A percentile compares a stretch with the other conserved stretches of the same genome.
Evolutionary conservation across 441 rosid genomes (phyloP).

Genomic region (Bocquillonia castaneifolia): DNA sequence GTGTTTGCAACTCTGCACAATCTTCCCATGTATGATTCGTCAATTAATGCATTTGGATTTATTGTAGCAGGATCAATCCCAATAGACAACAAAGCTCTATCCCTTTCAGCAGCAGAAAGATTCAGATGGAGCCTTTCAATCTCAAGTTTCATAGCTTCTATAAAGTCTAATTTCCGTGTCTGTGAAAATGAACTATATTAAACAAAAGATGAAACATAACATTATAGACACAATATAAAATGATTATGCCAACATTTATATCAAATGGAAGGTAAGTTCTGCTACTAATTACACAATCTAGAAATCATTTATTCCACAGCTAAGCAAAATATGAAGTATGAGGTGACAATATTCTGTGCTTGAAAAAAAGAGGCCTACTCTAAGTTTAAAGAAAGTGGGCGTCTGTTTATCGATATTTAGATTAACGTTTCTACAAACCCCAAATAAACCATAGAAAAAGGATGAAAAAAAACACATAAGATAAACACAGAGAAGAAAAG

Average conservation of each 20-base stretch:
- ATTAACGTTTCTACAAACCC: not conserved
- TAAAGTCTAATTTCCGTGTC: conserved; percentile 63
- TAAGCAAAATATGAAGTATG: not conserved
- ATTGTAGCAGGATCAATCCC: conserved; percentile 93
- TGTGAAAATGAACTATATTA: conserved; percentile 33
- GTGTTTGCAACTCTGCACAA: conserved; percentile 65
- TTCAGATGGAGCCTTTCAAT: conserved; percentile 77
- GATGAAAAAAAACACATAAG: not conserved
- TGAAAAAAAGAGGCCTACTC: no score
- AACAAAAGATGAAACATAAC: not conserved
- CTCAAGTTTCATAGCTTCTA: conserved; percentile 86
- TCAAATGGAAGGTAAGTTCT: conserved; percentile 1
- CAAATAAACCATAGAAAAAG: not conserved
- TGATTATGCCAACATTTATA: not conserved
- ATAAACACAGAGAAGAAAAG: not conserved
- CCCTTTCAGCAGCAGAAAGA: conserved; percentile 97
- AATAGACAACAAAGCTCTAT: conserved; percentile 78
- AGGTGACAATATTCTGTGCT: not conserved
- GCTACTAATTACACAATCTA: not conserved
- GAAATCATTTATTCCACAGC: not conserved
- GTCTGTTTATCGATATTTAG: not conserved
- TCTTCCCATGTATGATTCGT: conserved; percentile 65
- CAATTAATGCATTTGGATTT: conserved; percentile 74
- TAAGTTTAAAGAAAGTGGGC: not conserved
- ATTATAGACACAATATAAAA: not conserved